Evolutionary conservation across 306 rosid species (phyloP), one percentile per base, ranked within the genome.

Genomic region (Senna siamea): DNA sequence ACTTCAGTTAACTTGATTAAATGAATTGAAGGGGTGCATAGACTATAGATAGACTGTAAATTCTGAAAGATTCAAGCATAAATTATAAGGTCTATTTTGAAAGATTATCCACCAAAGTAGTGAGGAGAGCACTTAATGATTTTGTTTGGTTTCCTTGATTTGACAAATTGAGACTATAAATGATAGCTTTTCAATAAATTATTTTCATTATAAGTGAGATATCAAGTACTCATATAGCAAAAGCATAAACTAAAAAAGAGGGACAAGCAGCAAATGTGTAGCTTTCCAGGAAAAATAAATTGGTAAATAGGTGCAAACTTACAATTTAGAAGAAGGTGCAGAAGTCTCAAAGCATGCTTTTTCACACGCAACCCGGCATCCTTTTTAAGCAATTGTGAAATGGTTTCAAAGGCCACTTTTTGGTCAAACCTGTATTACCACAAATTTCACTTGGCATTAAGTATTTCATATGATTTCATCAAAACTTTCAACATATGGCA

Each of bases 251-350:
- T 35, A 75, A 22, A 46, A 56, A 62, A 78, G 7, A 34, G 61
- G 20, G 30, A 52, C 11, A 43, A 46, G 52, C 72, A 64, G 22
- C 40, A 66, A 73, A 68, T 26, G 46, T 55, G 72, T 38, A 46
- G 53, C 17, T 9, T 44, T 74, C 40, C 20, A 59, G 5, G 41
- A 30, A 69, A 69, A 7, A 17, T 4, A 50, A 34, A 11, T 13
- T 46, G 46, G 47, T 32, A 70, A 69, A 76, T 35, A 69, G 41
- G 76, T 74, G 77, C 57, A 68, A 68, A 57, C 97, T 86, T 81
- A 93, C 98, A 91, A 83, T 88, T 91, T 51, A 93, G 76, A 23
- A 89, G 80, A 60, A 93, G 86, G 76, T 86, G 89, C 30, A 93
- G 77, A 81, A 93, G 86, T 65, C 86, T 86, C 54, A 93, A 77